A percentile compares a stretch with the other conserved stretches of the same genome.
Conservation (phyloP, 2,329 filamentous ascomycete genomes). For the Colletotrichum aenigma region DNA sequence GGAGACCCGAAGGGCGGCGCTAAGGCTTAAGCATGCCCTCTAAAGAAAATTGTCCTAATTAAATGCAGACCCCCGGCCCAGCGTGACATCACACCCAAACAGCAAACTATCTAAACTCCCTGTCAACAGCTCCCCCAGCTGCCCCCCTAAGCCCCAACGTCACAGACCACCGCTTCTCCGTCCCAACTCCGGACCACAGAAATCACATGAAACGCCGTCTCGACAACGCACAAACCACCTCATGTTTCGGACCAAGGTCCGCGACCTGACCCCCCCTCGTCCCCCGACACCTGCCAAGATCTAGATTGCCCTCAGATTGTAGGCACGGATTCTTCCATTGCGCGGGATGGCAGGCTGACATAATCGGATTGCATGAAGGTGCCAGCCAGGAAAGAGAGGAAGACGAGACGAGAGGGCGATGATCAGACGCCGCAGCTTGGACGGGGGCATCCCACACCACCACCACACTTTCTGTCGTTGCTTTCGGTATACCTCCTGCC, state of each 20-base stretch:
- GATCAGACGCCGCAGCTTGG: constrained; percentile 5
- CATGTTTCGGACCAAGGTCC: background rate
- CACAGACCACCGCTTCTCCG: background rate
- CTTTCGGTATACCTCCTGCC: background rate
- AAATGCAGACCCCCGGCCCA: background rate
- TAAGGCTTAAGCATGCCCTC: background rate
- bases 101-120: too few species aligned
- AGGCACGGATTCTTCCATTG: background rate
- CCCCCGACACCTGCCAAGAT: background rate
- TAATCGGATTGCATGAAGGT: background rate
- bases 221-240: background rate
- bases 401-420: background rate
- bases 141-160: background rate
- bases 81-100: background rate
- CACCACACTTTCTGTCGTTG: background rate
- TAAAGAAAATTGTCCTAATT: background rate
- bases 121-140: background rate
- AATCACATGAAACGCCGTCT: background rate
- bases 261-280: background rate
- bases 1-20: background rate
- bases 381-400: background rate
- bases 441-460: background rate
- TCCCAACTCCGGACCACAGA: background rate
- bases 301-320: background rate
- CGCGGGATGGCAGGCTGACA: background rate